Percentiles rank a stretch among this genome's conserved stretches.
Evolutionary conservation across 495 filamentous ascomycete genomes (phyloP).

Genomic region (Saxophila tyrrhenica): DNA sequence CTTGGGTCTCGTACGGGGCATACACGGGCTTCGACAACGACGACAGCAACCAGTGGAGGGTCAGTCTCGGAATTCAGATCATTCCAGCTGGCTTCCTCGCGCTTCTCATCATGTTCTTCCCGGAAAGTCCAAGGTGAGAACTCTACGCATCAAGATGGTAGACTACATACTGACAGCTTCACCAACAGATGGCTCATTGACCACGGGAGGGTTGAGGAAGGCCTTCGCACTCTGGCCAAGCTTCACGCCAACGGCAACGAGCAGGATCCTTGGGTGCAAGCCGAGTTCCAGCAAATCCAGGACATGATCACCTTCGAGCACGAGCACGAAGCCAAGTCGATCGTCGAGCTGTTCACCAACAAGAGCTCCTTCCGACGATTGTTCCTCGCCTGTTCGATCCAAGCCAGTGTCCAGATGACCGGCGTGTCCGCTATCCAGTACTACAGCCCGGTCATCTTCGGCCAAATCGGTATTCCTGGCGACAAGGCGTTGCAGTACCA

Average conservation of each 20-base stretch:
- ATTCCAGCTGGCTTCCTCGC: conserved; percentile 46
- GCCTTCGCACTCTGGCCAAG: conserved; percentile 44
- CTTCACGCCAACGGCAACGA: conserved; percentile 48
- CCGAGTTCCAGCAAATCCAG: conserved; percentile 57
- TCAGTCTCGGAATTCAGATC: conserved; percentile 47
- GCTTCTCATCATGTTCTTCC: conserved; percentile 46
- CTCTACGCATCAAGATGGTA: too few relatives aligned
- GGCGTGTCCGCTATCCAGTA: conserved; percentile 57
- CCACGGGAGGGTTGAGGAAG: conserved; percentile 39
- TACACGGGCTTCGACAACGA: conserved; percentile 25
- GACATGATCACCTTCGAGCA: conserved; percentile 44
- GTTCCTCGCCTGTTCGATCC: conserved; percentile 54
- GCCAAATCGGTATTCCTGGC: conserved; percentile 53
- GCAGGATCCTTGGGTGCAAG: conserved; percentile 49
- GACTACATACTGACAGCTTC: neutral
- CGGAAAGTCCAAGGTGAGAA: conserved; percentile 36
- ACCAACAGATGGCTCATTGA: conserved; percentile 51
- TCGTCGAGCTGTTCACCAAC: conserved; percentile 52
- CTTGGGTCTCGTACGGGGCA: conserved; percentile 27
- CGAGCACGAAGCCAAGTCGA: conserved; percentile 59
- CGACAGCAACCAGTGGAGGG: conserved; percentile 41
- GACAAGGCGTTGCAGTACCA: conserved; percentile 60
- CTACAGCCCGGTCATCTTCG: conserved; percentile 51
- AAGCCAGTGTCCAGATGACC: conserved; percentile 62
- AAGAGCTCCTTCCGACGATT: conserved; percentile 56